Evolutionary conservation across 2,329 filamentous ascomycete genomes (phyloP).

Genomic region (Paraconiothyrium sp.): DNA sequence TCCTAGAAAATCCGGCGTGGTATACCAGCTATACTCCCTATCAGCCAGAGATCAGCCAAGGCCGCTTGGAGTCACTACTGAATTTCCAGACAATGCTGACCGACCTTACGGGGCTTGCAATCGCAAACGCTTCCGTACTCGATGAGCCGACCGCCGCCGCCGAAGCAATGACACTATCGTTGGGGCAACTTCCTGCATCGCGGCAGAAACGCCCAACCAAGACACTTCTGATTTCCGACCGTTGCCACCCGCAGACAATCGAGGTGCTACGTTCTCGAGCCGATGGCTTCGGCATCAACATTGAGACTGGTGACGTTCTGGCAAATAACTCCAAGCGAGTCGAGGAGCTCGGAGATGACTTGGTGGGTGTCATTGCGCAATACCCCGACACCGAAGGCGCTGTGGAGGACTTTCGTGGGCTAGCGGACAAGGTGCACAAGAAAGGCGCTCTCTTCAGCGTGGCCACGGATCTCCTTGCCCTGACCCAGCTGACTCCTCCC

Average conservation of each 20-base stretch:
- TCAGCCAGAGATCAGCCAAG: slow-evolving; percentile 97
- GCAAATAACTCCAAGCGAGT: slow-evolving; percentile 71
- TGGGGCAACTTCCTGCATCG: slow-evolving; percentile 76
- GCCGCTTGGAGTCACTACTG: slow-evolving; percentile 86
- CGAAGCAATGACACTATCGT: slow-evolving; percentile 93
- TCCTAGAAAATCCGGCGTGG: slow-evolving; percentile 93
- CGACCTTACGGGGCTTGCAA: slow-evolving; percentile 85
- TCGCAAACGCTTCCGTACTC: slow-evolving; percentile 89
- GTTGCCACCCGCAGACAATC: slow-evolving; percentile 86
- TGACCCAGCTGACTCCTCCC: slow-evolving; percentile 87
- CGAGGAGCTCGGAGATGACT: slow-evolving; percentile 77
- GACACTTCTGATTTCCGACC: slow-evolving; percentile 83
- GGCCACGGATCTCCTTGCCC: slow-evolving; percentile 86
- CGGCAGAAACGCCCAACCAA: slow-evolving; percentile 79
- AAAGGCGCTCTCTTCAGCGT: slow-evolving; percentile 83
- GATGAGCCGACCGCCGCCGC: slow-evolving; percentile 93
- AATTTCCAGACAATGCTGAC: slow-evolving; percentile 96
- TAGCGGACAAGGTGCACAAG: slow-evolving; percentile 81
- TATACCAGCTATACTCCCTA: slow-evolving; percentile 99
- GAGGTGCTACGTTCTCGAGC: slow-evolving; percentile 85
- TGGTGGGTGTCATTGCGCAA: slow-evolving; percentile 92
- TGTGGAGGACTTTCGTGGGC: slow-evolving; percentile 75
- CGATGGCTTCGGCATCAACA: slow-evolving; percentile 87
- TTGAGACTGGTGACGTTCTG: slow-evolving; percentile 77
- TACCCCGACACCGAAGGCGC: slow-evolving; percentile 91